Percentiles rank a stretch among this genome's conserved stretches.
Evolutionary conservation across 805 yeast genomes (phyloP).

Genomic region (Schwanniomyces yamadae): DNA sequence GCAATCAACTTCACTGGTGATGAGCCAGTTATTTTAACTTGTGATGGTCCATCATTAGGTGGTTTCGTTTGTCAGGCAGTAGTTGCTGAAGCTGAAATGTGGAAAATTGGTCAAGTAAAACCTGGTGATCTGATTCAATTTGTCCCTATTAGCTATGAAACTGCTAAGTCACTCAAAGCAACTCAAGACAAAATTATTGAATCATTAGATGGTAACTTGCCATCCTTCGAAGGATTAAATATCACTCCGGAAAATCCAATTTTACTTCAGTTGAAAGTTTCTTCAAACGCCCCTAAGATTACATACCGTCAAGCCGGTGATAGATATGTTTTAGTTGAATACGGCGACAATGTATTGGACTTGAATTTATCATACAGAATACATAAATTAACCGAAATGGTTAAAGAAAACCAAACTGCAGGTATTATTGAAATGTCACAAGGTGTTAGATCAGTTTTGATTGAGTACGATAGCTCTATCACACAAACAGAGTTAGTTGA

Average conservation of each 20-base stretch:
- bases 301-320: constrained; percentile 97
- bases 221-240: constrained; percentile 22
- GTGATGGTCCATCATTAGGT: constrained; percentile 97
- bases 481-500: constrained; percentile 62
- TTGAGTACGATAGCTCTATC: constrained; percentile 74
- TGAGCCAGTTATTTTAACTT: constrained; percentile 94
- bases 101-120: constrained; percentile 97
- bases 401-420: constrained; percentile 56
- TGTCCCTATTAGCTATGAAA: constrained; percentile 68
- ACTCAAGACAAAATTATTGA: constrained; percentile 59
- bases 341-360: constrained; percentile 87
- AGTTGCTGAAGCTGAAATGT: constrained; percentile 92
- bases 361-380: constrained; percentile 83
- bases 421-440: constrained; percentile 96
- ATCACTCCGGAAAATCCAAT: constrained; percentile 66
- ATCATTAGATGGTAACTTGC: constrained; percentile 43
- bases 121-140: constrained; percentile 88
- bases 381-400: constrained; percentile 75
- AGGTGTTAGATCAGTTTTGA: constrained; percentile 92
- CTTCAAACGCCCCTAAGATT: constrained; percentile 61
- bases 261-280: constrained; percentile 49
- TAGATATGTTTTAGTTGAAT: constrained; percentile 86
- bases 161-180: constrained; percentile 63
- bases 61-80: constrained; percentile 98
- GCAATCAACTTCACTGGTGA: constrained; percentile 98